Conservation (phyloP, 768 basidiomycete genomes). For the Gymnopilus junonius region DNA sequence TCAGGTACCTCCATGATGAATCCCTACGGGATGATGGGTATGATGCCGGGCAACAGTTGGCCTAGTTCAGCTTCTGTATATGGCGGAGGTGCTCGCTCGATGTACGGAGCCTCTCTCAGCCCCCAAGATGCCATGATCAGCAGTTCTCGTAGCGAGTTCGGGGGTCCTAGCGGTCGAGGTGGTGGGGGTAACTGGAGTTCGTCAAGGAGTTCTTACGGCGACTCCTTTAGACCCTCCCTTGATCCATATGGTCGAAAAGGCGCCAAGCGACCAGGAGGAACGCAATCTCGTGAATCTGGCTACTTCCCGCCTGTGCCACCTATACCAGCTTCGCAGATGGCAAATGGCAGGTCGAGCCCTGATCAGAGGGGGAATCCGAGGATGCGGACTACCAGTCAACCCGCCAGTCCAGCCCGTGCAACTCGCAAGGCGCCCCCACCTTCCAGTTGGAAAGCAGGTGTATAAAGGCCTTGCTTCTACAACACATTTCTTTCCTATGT, state of each 20-base stretch:
- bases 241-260: constrained; percentile 18
- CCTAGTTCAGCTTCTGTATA: constrained; percentile 46
- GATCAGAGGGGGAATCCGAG: constrained; percentile 28
- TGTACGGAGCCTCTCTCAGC: constrained; percentile 46
- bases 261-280: constrained; percentile 13
- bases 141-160: constrained; percentile 67
- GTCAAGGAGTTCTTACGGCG: constrained; percentile 75
- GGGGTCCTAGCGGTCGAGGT: constrained; percentile 47
- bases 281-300: constrained; percentile 39
- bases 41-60: constrained; percentile 48
- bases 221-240: constrained; percentile 52
- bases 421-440: constrained; percentile 51
- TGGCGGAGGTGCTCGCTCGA: constrained; percentile 49
- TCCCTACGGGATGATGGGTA: constrained; percentile 43
- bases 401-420: constrained; percentile 32
- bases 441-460: constrained; percentile 62
- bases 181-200: constrained; percentile 55
- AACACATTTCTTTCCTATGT: background rate
- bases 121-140: constrained; percentile 38
- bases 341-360: constrained; percentile 22
- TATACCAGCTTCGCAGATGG: constrained; percentile 32
- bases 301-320: constrained; percentile 48
- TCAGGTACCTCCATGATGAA: constrained; percentile 34
- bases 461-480: constrained; percentile 17
- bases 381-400: constrained; percentile 50